Conservation (phyloP, 2,329 filamentous ascomycete genomes). For the Rhynchosporium graminicola region DNA sequence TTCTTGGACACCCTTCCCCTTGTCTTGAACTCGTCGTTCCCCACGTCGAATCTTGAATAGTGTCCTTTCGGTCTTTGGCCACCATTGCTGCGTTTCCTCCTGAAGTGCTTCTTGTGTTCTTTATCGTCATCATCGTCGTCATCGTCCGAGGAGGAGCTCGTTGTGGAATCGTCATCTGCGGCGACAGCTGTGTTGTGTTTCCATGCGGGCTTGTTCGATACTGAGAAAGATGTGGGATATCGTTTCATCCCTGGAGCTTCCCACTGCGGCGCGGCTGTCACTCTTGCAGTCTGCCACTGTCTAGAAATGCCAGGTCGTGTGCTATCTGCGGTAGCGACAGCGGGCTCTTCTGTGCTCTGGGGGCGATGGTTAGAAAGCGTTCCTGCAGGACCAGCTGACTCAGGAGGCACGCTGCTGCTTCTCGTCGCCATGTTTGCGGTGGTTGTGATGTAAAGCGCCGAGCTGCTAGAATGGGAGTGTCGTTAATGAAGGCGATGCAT, state of each 20-base stretch:
- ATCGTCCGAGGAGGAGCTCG: slow-evolving; percentile 31
- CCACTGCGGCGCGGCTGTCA: slow-evolving; percentile 20
- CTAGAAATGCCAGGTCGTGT: slow-evolving; percentile 26
- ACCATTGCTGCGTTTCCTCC: slow-evolving; percentile 10
- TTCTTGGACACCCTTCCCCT: slow-evolving; percentile 64
- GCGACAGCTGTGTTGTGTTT: slow-evolving; percentile 8
- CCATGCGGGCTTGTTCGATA: slow-evolving; percentile 35
- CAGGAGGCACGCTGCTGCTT: slow-evolving; percentile 3
- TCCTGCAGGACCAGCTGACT: not conserved
- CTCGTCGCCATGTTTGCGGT: slow-evolving; percentile 2
- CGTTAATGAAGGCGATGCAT: slow-evolving; percentile 4
- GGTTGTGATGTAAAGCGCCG: not conserved
- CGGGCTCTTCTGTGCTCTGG: not conserved
- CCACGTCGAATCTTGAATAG: slow-evolving; percentile 59
- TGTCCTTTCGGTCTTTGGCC: slow-evolving; percentile 18
- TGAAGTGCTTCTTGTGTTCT: not conserved
- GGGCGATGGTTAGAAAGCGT: not conserved
- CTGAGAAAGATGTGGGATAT: slow-evolving; percentile 32
- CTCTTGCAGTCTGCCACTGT: slow-evolving; percentile 34
- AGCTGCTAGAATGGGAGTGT: not conserved
- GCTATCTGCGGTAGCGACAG: slow-evolving; percentile 1
- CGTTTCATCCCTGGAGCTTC: slow-evolving; percentile 25
- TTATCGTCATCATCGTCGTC: slow-evolving; percentile 23
- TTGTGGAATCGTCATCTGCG: slow-evolving; percentile 26
- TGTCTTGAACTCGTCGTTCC: slow-evolving; percentile 65